Base-by-base conservation (phyloP, 108 stramenopile genomes). In the Cyclotella baltica region DNA sequence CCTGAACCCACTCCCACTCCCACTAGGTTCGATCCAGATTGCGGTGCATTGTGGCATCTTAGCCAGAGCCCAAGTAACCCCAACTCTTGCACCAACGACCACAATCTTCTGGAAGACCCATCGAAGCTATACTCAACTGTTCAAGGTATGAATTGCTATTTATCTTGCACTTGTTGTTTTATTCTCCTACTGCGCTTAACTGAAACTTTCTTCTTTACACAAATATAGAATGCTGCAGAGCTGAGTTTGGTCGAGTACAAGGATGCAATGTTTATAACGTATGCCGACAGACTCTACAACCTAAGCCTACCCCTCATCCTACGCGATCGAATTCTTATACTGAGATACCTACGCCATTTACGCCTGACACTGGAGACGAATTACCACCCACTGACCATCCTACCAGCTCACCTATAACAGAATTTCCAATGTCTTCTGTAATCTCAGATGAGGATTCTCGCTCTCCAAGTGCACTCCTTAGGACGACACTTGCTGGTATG, bases 11-110 rank as follows among this genome's bases (percentile, higher is more conserved):
- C 8, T 43, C 40, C 40, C 13, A 43, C 40, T 43, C 40, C 40
- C 1, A 43, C 63, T 1, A 15, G 0, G 37, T 22, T 16, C 31
- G 13, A 29, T 3, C 46, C 63, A 11, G 16, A 4, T 13, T 61
- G 59, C 15, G 59, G 59, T 13, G 59, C 34, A 31, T 61, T n/a
- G 1, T 61, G 59, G 59, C 59, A 61, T 61, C 59, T 30, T n/a
- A 61, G 59, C n/a, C 33, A 8, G n/a, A 61, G 59, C 15, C 19
- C 4, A 2, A 30, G 13, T n/a, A 61, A 61, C 59, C 59, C 59
- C 16, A 61, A 34, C n/a, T 18, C 59, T 18, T 61, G 59, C 33
- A 61, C 59, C 59, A 34, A 61, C 33, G 59, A 61, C 15, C 31
- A 16, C 31, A 61, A 61, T 34, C 33, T 61, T 16, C 59, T 31